These are phyloP conservation scores for Oryza meyeriana DNA, from an alignment of 176 grass and related monocot species.

Conservation along the genomic window DNA sequence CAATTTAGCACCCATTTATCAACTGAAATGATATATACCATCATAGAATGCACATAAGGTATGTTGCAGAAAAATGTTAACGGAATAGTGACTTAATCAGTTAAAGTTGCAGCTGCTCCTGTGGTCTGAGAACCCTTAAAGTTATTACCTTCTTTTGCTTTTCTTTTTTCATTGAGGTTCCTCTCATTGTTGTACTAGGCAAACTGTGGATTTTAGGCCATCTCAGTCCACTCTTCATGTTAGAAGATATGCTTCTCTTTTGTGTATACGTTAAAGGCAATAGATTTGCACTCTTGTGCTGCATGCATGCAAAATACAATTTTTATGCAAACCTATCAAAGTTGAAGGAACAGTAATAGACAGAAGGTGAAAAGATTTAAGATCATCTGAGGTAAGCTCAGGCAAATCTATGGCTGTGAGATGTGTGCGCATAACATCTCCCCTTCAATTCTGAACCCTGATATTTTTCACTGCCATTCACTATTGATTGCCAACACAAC, in stretches of 20 bases:
- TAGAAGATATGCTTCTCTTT: background rate
- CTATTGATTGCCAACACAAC: conserved; percentile 6
- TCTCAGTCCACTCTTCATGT: background rate
- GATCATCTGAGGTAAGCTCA: background rate
- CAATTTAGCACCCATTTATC: background rate
- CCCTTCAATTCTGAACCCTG: background rate
- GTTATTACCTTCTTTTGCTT: background rate
- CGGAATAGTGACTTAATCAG: background rate
- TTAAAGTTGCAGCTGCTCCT: background rate
- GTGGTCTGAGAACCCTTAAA: background rate
- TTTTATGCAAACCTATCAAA: background rate
- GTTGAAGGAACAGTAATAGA: background rate
- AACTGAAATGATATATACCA: background rate
- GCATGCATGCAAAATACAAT: background rate
- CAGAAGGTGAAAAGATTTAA: conserved; percentile 5
- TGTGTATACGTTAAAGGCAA: background rate
- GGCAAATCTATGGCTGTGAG: background rate
- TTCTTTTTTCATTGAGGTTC: background rate
- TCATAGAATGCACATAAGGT: background rate
- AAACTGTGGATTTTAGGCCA: background rate
- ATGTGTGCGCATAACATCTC: background rate
- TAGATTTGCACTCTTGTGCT: background rate
- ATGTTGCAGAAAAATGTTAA: background rate
- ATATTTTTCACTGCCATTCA: background rate
- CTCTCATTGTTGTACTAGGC: background rate